Percentiles rank a stretch among this genome's conserved stretches.
These are phyloP conservation scores for Ichthyophonus hoferi DNA, from an alignment of 208 protist genomes.

Conservation along the genomic window DNA sequence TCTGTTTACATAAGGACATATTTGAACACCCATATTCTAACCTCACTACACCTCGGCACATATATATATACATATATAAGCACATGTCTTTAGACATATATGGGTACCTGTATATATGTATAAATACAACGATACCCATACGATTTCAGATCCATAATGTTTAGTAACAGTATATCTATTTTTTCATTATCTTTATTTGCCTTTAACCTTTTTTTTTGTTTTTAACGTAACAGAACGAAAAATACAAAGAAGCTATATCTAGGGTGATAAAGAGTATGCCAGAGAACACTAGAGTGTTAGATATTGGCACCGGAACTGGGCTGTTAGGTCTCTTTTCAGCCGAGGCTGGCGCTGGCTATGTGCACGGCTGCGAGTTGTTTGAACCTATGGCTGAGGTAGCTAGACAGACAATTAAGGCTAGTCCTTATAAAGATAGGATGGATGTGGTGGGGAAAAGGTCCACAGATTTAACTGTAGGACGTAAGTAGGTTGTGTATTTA, in stretches of 20 bases:
- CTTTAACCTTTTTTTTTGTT: too few species aligned
- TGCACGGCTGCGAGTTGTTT: slow-evolving; percentile 38
- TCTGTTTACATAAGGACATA: too few species aligned
- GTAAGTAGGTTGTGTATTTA: too few species aligned
- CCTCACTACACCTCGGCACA: too few species aligned
- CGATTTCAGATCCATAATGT: too few species aligned
- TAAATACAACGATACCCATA: background rate
- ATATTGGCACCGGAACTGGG: slow-evolving; percentile 47
- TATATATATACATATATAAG: slow-evolving; percentile 9
- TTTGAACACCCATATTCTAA: too few species aligned
- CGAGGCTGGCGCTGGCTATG: slow-evolving; percentile 6
- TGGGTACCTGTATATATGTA: background rate
- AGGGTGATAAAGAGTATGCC: background rate
- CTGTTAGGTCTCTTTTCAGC: slow-evolving; percentile 35
- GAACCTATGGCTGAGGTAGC: slow-evolving; percentile 17
- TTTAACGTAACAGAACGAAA: too few species aligned
- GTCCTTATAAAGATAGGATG: slow-evolving; percentile 2
- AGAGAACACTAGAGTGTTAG: slow-evolving; percentile 21
- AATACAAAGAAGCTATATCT: slow-evolving; percentile 5
- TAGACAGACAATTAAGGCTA: background rate
- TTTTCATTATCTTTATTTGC: too few species aligned
- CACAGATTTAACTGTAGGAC: slow-evolving; percentile 11
- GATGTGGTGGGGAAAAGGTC: slow-evolving; percentile 33
- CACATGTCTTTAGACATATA: background rate
- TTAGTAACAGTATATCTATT: too few species aligned